Evolutionary conservation across 345 rosid species (phyloP), one percentile per base, ranked within the genome.

Genomic region (Mangifera indica): DNA sequence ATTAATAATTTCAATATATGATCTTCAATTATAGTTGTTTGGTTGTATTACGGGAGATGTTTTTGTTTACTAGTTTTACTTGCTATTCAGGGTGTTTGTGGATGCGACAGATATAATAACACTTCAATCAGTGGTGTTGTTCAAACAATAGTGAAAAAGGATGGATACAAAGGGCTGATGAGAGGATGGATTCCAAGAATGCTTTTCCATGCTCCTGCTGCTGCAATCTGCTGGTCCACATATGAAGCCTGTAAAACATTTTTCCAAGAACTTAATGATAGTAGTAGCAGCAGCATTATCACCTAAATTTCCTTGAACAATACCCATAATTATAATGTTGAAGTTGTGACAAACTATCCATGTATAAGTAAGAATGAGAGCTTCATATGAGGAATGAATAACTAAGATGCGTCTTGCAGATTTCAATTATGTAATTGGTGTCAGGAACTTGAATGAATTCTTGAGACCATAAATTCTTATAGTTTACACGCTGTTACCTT

Each of bases 191-290:
- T 83, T 54, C 99, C 98, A 0, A 85, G 99, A 87, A 96, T 91
- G 95, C 89, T 96, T 37, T 96, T 96, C 87, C 99, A 96, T 73
- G 97, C 98, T 51, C 99, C 98, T n/a, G 99, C 99, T 70, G 97
- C 99, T 40, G 97, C 99, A 3, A 96, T 93, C 72, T 91, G 97
- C 75, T 96, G 99, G 99, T 89, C 98, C 14, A 87, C 91, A 4
- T 96, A 96, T 60, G 98, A 96, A 84, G 84, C 91, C 10, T 79
- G 81, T 2, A 96, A 96, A 78, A 45, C 85, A 11, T 93, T 93
- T 73, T 96, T 96, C 63, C 83, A 88, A 61, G 82, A 87, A 63
- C 74, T 83, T 71, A 89, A 88, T 53, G 82, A 57, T 26, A 74
- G 72, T 71, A 68, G 56, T 42, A 79, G 72, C 75, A 71, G 80